Base-by-base conservation (phyloP, 2,329 filamentous ascomycete species). In the Zymoseptoria tritici region DNA sequence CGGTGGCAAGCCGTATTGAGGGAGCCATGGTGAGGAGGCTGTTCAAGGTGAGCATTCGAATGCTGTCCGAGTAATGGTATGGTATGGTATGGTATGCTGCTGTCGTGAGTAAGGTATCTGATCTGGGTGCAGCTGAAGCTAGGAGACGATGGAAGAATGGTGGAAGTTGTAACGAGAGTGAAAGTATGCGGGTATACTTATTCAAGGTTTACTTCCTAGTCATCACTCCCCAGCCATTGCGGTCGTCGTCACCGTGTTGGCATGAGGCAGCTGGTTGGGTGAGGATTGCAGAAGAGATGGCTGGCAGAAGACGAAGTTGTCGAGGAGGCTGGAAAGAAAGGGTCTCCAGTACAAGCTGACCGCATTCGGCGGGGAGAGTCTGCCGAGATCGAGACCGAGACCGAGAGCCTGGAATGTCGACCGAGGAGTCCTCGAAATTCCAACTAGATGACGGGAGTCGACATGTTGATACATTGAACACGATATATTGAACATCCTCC, bases 1-100 rank as follows among this genome's bases (percentile, higher is more conserved):
- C 66, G 26, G 73, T 72, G 54, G 72, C 72, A 58, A 78, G 58
- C 49, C 71, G 69, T n/a, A 71, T 59, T 24, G 72, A 64, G 52
- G 64, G 64, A 49, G 68, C 64, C 70, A 72, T 72, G 59, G 60
- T 63, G 53, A 72, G 63, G 36, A 71, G 55, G 52, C 65, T 62
- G 54, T 59, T 53, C 36, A 70, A 63, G 21, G 61, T 61, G n/a
- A 70, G 62, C 68, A 70, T 72, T 26, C 54, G 49, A 60, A 22
- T 49, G 56, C 56, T 59, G 62, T 50, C 56, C 22, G 22, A 24
- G 49, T 56, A 56, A 60, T 58, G 36, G 3, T 16, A 13, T 29
- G 26, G 26, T 26, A 26, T 26, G 24, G 7, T n/a, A 16, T 36
- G 31, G 31, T 42, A 42, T 58, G 49, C 20, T 46, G 61, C 49